Evolutionary conservation across 2,329 filamentous ascomycete species (phyloP), one percentile per base, ranked within the genome.

Genomic region (Trichoderma atrobrunneum): DNA sequence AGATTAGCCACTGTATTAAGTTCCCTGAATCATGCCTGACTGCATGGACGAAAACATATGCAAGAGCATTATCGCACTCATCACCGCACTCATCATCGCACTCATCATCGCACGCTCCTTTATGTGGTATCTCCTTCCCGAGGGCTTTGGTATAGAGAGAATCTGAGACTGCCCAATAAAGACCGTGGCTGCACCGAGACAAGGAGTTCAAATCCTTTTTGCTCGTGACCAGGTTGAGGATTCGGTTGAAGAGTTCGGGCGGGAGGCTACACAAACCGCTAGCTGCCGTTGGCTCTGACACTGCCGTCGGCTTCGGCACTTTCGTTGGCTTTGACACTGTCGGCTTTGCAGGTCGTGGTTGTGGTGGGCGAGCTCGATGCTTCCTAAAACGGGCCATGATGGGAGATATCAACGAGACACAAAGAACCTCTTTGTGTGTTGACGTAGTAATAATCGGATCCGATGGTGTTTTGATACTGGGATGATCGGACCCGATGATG

Each of bases 1-100:
- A 68, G 6, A 72, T 32, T 3, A 70, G n/a, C 63, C 70, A 73
- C 16, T 62, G 34, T 6, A 71, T 66, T 12, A 73, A 28, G 21
- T 59, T 36, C 24, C 30, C 14, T 10, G 72, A 73, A n/a, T 73
- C 68, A 24, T 56, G 51, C 56, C 54, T 67, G 18, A 66, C 68
- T 11, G 51, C 61, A 56, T 66, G 68, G 16, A 32, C 56, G 30
- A 73, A 71, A 4, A 71, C 18, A 3, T 8, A 26, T 12, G 32
- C 34, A n/a, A 71, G 11, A 2, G 39, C 56, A 3, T 71, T 14
- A 16, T 61, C 16, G 10, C 71, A 12, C 2, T 28, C 28, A 28
- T 6, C 28, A 28, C 28, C 34, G 26, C 26, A 26, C 26, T 26
- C 26, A 26, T 71, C n/a, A 16, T 61, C n/a, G 32, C 32, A 14